These are phyloP conservation scores for Penicillium ochrochloron DNA, from an alignment of 495 filamentous ascomycete species.

Conservation along the genomic window DNA sequence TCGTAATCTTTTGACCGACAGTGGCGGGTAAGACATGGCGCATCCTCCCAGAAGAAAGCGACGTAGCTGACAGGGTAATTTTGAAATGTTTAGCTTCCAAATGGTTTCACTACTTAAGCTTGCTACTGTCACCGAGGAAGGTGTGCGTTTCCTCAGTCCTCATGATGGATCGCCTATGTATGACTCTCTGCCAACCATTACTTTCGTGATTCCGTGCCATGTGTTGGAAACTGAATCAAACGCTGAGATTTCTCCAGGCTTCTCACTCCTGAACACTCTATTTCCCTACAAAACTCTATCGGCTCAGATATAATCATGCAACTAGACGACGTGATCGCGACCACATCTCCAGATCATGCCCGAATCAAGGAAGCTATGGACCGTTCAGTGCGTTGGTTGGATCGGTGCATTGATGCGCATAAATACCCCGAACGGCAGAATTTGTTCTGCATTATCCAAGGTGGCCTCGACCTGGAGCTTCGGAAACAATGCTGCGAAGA, in stretches of 20 bases:
- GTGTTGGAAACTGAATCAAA: not conserved
- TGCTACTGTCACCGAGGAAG: conserved; percentile 92
- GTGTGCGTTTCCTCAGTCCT: conserved; percentile 90
- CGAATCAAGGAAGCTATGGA: conserved; percentile 96
- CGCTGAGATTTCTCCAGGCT: conserved; percentile 54
- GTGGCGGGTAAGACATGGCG: conserved; percentile 75
- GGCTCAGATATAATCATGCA: conserved; percentile 99
- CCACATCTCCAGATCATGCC: conserved; percentile 83
- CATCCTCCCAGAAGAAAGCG: not conserved
- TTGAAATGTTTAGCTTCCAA: conserved; percentile 71
- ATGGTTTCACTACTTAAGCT: conserved; percentile 98
- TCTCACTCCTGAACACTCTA: conserved; percentile 96
- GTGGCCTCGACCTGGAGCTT: conserved; percentile 89
- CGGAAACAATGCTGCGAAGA: conserved; percentile 80
- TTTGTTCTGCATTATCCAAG: conserved; percentile 99
- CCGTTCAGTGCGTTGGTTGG: conserved; percentile 96
- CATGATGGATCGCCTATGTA: conserved; percentile 96
- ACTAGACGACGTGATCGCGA: conserved; percentile 94
- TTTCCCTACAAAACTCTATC: conserved; percentile 93
- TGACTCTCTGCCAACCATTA: conserved; percentile 16
- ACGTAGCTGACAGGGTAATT: conserved; percentile 20
- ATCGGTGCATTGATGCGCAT: conserved; percentile 93
- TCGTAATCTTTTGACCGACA: conserved; percentile 94
- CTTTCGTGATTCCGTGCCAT: not conserved
- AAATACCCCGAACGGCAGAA: conserved; percentile 83